Evolutionary conservation across 208 protist species (phyloP).

Genomic region (Blastocrithidia nonstop): DNA sequence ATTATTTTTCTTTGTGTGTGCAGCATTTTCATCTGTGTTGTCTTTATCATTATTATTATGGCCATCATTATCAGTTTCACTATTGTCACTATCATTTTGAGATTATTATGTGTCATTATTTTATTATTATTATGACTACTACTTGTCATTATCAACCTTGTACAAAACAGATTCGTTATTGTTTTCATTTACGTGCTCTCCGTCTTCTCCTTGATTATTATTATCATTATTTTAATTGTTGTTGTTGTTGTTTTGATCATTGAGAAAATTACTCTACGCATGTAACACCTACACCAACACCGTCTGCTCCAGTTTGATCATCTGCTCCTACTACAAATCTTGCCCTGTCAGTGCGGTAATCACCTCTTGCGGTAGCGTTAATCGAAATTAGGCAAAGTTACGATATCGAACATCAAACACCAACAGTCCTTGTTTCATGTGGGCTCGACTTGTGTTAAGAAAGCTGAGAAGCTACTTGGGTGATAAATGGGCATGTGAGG

Average conservation of each 20-base stretch:
- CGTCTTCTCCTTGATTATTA: background rate
- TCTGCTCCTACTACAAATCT: conserved; percentile 60
- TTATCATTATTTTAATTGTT: background rate
- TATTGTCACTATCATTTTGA: background rate
- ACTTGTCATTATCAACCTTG: background rate
- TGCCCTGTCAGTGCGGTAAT: conserved; percentile 62
- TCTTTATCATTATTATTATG: background rate
- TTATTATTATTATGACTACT: background rate
- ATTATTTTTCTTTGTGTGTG: background rate
- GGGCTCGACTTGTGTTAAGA: conserved; percentile 42
- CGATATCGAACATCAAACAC: conserved; percentile 30
- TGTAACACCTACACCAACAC: conserved; percentile 57
- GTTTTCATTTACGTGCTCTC: background rate
- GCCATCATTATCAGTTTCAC: background rate
- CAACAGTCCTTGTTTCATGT: conserved; percentile 76
- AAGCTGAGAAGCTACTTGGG: conserved; percentile 62
- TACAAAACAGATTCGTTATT: background rate
- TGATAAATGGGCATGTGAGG: conserved; percentile 33
- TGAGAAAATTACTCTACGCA: no score
- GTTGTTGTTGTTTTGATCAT: background rate
- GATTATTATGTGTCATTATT: background rate
- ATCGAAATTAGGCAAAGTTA: conserved; percentile 43
- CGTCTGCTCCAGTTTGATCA: conserved; percentile 87
- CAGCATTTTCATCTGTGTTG: background rate
- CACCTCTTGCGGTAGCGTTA: conserved; percentile 59